Percentiles rank a stretch among this genome's conserved stretches.
phyloP scores from a whole-genome alignment of 805 yeast species.

The Brettanomyces sp. region DNA sequence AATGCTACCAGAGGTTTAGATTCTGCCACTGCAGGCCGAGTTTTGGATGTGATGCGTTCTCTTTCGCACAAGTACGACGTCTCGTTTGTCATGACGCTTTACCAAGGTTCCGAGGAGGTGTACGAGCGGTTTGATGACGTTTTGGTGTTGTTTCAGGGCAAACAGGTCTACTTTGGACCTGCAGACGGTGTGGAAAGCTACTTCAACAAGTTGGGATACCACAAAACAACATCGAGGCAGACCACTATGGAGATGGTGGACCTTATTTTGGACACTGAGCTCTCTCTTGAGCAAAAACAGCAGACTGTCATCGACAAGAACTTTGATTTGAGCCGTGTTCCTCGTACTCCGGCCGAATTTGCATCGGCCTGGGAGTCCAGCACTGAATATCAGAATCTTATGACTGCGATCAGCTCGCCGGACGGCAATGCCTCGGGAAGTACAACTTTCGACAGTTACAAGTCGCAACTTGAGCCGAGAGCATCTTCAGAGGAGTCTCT shows the following conservation, averaged over 20 bases:
- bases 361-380: conserved; percentile 44
- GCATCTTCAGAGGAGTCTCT: neutral
- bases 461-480: neutral
- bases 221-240: conserved; percentile 8
- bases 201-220: conserved; percentile 57
- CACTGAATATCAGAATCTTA: conserved; percentile 33
- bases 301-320: conserved; percentile 13
- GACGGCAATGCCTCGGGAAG: neutral
- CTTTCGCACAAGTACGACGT: conserved; percentile 7
- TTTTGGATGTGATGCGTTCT: conserved; percentile 52
- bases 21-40: conserved; percentile 75
- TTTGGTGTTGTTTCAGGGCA: conserved; percentile 47
- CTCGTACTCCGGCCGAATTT: conserved; percentile 56
- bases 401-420: neutral
- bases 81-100: conserved; percentile 13
- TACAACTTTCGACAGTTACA: neutral
- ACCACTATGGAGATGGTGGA: conserved; percentile 21
- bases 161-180: conserved; percentile 61
- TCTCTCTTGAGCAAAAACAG: conserved; percentile 8
- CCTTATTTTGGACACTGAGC: conserved; percentile 11
- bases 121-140: conserved; percentile 58
- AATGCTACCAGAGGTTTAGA: conserved; percentile 83
- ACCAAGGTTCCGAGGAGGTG: conserved; percentile 58
- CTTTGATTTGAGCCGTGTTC: conserved; percentile 30
- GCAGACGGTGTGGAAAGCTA: conserved; percentile 42